phyloP scores from a whole-genome alignment of 2,329 filamentous ascomycete genomes.

The Atkinsonella texensis region DNA sequence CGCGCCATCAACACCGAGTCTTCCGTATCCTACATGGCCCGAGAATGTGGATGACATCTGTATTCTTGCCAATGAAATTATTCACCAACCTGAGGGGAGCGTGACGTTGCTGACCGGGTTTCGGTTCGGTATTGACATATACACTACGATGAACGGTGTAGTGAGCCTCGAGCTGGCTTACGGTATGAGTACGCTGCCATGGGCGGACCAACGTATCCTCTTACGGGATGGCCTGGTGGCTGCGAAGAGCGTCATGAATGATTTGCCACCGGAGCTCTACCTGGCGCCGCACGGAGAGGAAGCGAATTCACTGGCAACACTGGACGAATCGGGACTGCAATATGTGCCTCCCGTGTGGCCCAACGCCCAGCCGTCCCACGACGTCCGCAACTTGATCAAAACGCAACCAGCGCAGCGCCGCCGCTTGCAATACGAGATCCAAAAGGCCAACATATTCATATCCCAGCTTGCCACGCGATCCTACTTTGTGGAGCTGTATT shows the following conservation, averaged over 20 bases:
- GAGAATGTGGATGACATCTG: conserved; percentile 75
- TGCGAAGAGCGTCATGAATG: conserved; percentile 56
- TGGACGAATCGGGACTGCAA: conserved; percentile 34
- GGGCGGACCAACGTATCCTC: conserved; percentile 63
- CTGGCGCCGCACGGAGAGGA: conserved; percentile 32
- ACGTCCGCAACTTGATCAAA: conserved; percentile 37
- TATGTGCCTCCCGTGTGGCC: conserved; percentile 41
- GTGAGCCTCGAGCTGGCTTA: conserved; percentile 74
- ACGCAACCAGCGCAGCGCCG: conserved; percentile 38
- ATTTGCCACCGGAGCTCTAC: conserved; percentile 57
- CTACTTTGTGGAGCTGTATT: conserved; percentile 79
- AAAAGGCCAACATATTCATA: conserved; percentile 81
- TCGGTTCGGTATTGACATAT: conserved; percentile 67
- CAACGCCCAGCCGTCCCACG: conserved; percentile 32
- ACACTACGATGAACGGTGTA: conserved; percentile 66
- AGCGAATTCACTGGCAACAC: conserved; percentile 23
- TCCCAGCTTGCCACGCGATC: conserved; percentile 72
- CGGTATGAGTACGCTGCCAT: conserved; percentile 65
- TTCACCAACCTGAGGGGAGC: conserved; percentile 53
- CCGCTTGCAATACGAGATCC: conserved; percentile 69
- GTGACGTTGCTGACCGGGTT: conserved; percentile 68
- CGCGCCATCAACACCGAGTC: conserved; percentile 60
- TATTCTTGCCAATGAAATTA: conserved; percentile 59
- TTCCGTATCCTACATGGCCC: conserved; percentile 69
- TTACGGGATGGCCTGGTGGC: conserved; percentile 58